Evolutionary conservation across 768 basidiomycete species (phyloP), one percentile per base, ranked within the genome.

Genomic region (Tephrocybe sp.): DNA sequence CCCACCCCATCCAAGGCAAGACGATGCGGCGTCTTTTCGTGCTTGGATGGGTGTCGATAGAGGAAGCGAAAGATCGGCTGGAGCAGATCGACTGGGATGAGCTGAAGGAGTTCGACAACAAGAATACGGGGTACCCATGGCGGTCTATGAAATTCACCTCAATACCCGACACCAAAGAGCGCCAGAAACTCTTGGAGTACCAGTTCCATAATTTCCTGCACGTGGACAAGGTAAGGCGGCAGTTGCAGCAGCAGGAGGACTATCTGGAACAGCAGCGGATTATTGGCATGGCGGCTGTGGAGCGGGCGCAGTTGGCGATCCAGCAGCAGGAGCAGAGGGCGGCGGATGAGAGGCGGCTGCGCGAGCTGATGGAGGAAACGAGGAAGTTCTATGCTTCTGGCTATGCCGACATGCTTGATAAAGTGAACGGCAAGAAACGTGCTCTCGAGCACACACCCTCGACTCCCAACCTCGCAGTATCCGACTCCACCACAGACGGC

Each of bases 21-120:
- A 66, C 64, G 2, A 56, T 75, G 9, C 65, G 72, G 0, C 66
- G 74, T 4, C 61, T 79, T 1, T 50, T 78, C 14, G 64, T 68
- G 18, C 52, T 75, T 11, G 65, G 67, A 7, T 79, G 77, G 76
- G 53, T 78, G 3, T 62, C 61, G 9, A 42, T 55, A 42, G 61
- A 58, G 4, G 75, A 79, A 44, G 60, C 71, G 11, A 41, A 57
- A 9, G 60, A 48, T 6, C 59, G 70, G 3, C 68, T 68, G 8
- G 53, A 57, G 8, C 54, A 56, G 7, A 67, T 71, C 53, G 77
- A 78, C 43, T 60, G 68, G 53, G 64, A 69, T 8, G 68, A 61
- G 15, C 51, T 77, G 41, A 40, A 55, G 14, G 57, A 57, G n/a
- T 64, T 62, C 37, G 69, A 73, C 53, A 46, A 50, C 14, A 50